Conservation (phyloP, 106 monocot species). For the Vanilla planifolia region DNA sequence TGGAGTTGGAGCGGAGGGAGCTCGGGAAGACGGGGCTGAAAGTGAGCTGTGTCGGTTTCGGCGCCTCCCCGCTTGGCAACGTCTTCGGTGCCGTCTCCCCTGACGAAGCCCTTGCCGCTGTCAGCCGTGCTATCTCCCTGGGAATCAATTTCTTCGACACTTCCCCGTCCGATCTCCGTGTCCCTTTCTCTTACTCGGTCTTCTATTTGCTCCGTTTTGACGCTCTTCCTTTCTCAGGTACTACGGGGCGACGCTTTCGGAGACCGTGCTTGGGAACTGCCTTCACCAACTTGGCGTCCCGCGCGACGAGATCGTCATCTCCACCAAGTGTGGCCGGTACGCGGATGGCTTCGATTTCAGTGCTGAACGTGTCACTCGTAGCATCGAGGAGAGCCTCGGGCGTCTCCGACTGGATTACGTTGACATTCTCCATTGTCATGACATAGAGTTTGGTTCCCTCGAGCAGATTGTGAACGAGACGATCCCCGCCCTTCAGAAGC, state of each 20-base stretch:
- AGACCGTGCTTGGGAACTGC: conserved; percentile 75
- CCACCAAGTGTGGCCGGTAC: conserved; percentile 89
- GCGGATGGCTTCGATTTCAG: conserved; percentile 84
- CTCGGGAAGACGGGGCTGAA: conserved; percentile 59
- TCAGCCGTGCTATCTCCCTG: conserved; percentile 62
- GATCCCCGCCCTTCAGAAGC: conserved; percentile 70
- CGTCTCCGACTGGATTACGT: conserved; percentile 81
- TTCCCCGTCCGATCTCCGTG: conserved; percentile 46
- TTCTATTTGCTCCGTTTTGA: neutral
- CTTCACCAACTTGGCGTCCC: conserved; percentile 41
- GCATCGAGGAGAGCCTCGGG: conserved; percentile 79
- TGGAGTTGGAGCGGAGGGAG: conserved; percentile 45
- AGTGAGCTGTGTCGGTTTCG: conserved; percentile 80
- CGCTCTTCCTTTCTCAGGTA: conserved; percentile 31
- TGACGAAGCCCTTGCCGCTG: conserved; percentile 63
- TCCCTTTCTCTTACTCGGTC: too few species aligned
- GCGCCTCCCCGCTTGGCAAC: conserved; percentile 86
- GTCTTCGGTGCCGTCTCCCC: conserved; percentile 79
- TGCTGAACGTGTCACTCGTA: conserved; percentile 66
- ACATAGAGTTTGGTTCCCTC: conserved; percentile 86
- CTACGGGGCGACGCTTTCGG: conserved; percentile 87
- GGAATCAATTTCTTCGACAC: conserved; percentile 99
- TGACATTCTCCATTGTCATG: conserved; percentile 89
- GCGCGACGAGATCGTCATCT: conserved; percentile 48
- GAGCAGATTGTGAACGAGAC: conserved; percentile 96